Evolutionary conservation across 768 basidiomycete species (phyloP), one percentile per base, ranked within the genome.

Genomic region (Cantharellus anzutake): DNA sequence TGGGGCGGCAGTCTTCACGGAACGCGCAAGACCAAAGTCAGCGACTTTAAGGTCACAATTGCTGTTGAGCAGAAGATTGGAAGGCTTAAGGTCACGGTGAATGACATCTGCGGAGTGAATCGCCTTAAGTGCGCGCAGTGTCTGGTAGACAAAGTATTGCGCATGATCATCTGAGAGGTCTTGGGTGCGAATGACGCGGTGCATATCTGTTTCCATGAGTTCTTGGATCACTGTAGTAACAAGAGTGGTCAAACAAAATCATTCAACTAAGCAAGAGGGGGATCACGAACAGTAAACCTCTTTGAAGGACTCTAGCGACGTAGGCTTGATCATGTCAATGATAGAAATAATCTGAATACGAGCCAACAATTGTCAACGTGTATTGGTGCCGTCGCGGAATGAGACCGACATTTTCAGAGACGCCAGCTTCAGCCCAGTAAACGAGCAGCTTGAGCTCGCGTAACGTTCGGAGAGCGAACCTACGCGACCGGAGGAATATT

Each of bases 101-200:
- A 74, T 66, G 61, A 98, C 90, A 71, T 94, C 88, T 40, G 94
- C 94, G 0, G 90, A 91, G 68, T 98, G 94, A 2, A 98, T 76
- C 0, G 94, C 92, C 70, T 98, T 97, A 66, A 98, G 80, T 1
- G 91, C 94, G 48, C 94, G 83, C 14, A 97, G 79, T 1, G 92
- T 94, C 61, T 67, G 66, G 67, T 87, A 89, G 58, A 86, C 73
- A 69, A 87, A 86, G 67, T 86, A 87, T 76, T 84, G 92, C 5
- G 84, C 87, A 68, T 96, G 93, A 71, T 97, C 93, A 68, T 97
- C 92, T 35, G 86, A 90, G 4, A 97, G 78, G 69, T 93, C 86
- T 68, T 96, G 92, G 34, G 91, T 93, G 57, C 90, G 79, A 68
- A 97, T 94, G 50, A 96, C 93, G n/a, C 94, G 85, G 69, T 97